Percentiles rank a stretch among this genome's conserved stretches.
phyloP scores from a whole-genome alignment of 805 yeast genomes.

The Starmerella vitae region DNA sequence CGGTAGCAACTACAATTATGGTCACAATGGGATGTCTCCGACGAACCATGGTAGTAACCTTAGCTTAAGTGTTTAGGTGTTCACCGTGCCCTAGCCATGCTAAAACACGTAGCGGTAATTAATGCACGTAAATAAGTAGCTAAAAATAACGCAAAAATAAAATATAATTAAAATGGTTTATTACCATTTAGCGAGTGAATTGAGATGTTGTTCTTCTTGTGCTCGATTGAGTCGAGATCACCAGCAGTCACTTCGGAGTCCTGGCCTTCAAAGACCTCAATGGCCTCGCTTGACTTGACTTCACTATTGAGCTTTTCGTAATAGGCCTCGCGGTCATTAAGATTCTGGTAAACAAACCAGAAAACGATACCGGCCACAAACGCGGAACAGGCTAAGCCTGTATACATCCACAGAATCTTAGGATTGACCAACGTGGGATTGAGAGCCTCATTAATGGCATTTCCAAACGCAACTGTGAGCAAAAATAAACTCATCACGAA shows the following conservation, averaged over 20 bases:
- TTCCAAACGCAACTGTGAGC: slow-evolving; percentile 61
- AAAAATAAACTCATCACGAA: slow-evolving; percentile 50
- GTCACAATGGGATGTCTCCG: slow-evolving; percentile 4
- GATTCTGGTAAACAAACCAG: slow-evolving; percentile 40
- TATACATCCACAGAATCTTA: slow-evolving; percentile 54
- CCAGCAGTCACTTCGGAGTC: background rate
- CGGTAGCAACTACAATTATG: background rate
- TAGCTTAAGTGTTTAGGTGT: background rate
- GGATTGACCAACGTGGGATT: slow-evolving; percentile 58
- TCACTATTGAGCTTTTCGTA: slow-evolving; percentile 6
- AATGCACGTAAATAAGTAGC: no score
- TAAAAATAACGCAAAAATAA: no score
- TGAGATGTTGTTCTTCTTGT: background rate
- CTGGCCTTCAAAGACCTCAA: slow-evolving; percentile 9
- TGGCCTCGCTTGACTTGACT: slow-evolving; percentile 4
- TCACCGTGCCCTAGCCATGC: no score
- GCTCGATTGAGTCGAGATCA: background rate
- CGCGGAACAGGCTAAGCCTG: slow-evolving; percentile 48
- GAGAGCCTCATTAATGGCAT: slow-evolving; percentile 62
- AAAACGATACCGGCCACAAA: slow-evolving; percentile 46
- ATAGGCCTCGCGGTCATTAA: slow-evolving; percentile 13
- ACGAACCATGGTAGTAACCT: background rate
- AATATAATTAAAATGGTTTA: no score
- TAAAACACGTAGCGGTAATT: no score
- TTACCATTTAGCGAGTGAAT: no score